Percentiles rank a stretch among this genome's conserved stretches.
phyloP scores from a whole-genome alignment of 2,329 filamentous ascomycete species.

The Akanthomyces dipterigenus region DNA sequence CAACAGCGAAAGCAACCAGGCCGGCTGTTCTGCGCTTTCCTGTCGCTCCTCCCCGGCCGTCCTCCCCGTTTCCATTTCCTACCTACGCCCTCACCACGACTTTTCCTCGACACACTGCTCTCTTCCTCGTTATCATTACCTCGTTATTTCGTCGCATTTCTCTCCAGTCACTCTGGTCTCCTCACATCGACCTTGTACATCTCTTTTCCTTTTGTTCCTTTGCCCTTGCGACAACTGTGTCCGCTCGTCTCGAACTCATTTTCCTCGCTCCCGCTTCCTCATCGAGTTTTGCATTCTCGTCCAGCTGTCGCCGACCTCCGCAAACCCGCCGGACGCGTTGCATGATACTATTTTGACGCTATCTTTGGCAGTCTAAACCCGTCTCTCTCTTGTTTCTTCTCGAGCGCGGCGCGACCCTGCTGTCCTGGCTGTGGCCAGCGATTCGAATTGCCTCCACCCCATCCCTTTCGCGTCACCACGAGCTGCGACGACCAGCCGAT shows the following conservation, averaged over 20 bases:
- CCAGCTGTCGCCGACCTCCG: not conserved
- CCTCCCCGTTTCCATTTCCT: constrained; percentile 13
- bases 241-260: not conserved
- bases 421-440: not conserved
- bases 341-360: not conserved
- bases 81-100: constrained; percentile 9
- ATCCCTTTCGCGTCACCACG: not conserved
- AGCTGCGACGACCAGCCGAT: not conserved
- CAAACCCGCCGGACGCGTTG: not conserved
- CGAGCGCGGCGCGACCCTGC: constrained; percentile 2
- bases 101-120: constrained; percentile 7
- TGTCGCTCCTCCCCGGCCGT: constrained; percentile 13
- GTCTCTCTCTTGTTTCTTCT: not conserved
- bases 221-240: not conserved
- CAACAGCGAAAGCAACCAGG: not conserved
- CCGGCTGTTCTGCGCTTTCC: constrained; percentile 7
- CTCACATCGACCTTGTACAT: not conserved
- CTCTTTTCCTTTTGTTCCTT: not conserved
- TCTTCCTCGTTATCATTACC: constrained; percentile 7
- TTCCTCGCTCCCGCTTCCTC: constrained; percentile 2
- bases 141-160: not conserved
- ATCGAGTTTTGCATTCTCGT: not conserved
- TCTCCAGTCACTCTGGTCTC: not conserved
- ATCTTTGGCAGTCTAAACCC: not conserved
- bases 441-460: not conserved